These are phyloP conservation scores for Ganoderma lingzhi DNA, from an alignment of 1,284 basidiomycete species.

Conservation along the genomic window DNA sequence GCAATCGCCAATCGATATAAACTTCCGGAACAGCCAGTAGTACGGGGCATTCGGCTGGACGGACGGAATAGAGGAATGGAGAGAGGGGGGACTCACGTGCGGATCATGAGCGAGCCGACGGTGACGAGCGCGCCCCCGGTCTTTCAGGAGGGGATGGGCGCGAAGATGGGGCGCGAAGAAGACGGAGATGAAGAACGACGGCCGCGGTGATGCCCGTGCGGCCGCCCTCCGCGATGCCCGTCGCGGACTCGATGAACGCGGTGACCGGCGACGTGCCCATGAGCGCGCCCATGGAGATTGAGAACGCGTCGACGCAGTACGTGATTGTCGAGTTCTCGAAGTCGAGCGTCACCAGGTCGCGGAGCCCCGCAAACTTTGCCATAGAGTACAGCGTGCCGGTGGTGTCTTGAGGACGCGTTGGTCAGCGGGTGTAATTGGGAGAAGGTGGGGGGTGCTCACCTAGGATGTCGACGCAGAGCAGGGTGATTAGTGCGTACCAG, in stretches of 20 bases:
- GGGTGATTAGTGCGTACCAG: conserved; percentile 89
- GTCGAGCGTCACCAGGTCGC: conserved; percentile 86
- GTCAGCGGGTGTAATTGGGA: not conserved
- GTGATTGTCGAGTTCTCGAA: conserved; percentile 89
- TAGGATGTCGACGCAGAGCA: conserved; percentile 91
- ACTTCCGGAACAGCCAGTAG: no score
- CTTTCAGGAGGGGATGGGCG: conserved; percentile 88
- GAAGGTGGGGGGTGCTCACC: conserved; percentile 47
- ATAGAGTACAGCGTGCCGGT: conserved; percentile 87
- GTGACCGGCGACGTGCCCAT: conserved; percentile 91
- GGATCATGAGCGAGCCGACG: conserved; percentile 90
- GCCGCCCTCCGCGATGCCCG: conserved; percentile 86
- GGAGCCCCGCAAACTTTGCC: conserved; percentile 90
- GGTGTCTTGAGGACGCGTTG: conserved; percentile 30
- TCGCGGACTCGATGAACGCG: conserved; percentile 87
- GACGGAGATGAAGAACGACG: conserved; percentile 83
- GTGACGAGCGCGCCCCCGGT: conserved; percentile 89
- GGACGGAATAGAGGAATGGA: not conserved
- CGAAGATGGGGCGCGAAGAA: conserved; percentile 95
- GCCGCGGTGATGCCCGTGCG: conserved; percentile 89
- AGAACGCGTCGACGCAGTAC: conserved; percentile 86
- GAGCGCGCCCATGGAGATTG: conserved; percentile 83
- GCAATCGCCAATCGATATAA: not conserved
- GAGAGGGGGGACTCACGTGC: conserved; percentile 58
- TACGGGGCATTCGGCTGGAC: not conserved